Evolutionary conservation across 2,329 filamentous ascomycete genomes (phyloP).

Genomic region (Pseudogymnoascus sp.): DNA sequence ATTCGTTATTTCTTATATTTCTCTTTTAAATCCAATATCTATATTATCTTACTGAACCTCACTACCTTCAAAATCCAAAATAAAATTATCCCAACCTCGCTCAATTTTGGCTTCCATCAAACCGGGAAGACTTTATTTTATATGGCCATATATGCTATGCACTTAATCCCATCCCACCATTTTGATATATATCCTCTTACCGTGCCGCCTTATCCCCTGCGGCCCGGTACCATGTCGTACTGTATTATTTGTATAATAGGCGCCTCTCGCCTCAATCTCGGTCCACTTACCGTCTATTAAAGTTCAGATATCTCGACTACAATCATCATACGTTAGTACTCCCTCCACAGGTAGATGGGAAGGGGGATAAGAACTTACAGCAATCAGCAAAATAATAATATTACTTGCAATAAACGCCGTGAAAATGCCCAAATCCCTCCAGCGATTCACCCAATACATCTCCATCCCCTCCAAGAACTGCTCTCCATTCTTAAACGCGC

Average conservation of each 20-base stretch:
- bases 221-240: not conserved
- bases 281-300: slow-evolving; percentile 33
- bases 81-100: not conserved
- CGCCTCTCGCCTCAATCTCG: not conserved
- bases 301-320: slow-evolving; percentile 36
- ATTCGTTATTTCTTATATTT: not conserved
- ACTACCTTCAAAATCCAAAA: not conserved
- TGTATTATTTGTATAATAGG: slow-evolving; percentile 6
- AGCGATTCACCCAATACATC: slow-evolving; percentile 59
- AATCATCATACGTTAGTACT: slow-evolving; percentile 12
- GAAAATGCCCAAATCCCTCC: slow-evolving; percentile 78
- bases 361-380: slow-evolving; percentile 33
- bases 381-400: slow-evolving; percentile 53
- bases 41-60: not conserved
- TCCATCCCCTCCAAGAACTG: slow-evolving; percentile 65
- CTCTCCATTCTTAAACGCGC: slow-evolving; percentile 57
- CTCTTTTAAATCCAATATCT: not conserved
- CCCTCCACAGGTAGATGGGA: not conserved
- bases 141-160: slow-evolving; percentile 1
- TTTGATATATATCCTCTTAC: not conserved
- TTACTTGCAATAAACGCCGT: slow-evolving; percentile 70
- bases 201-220: not conserved
- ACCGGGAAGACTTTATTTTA: not conserved
- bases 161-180: not conserved
- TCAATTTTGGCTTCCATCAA: not conserved